Base-by-base conservation (phyloP, 805 yeast genomes). In the Ogataea haglerorum region DNA sequence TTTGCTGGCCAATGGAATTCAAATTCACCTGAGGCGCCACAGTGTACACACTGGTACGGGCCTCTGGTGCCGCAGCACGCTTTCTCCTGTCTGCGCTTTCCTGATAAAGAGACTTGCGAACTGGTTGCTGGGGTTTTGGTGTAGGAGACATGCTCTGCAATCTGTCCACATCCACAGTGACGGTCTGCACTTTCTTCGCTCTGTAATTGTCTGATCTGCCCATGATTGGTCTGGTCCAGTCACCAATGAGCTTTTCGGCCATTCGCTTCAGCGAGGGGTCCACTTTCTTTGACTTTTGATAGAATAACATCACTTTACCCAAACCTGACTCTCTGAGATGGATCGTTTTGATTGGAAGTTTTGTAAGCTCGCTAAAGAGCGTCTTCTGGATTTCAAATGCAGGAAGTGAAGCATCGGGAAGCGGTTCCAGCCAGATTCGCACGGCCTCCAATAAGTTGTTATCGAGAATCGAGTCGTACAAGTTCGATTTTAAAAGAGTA, bases 211-310 rank as follows among this genome's bases (percentile, higher is more conserved):
- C 98, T 3, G 95, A 83, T 46, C 95, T 83, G 52, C 95, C 95
- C 74, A 93, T 86, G 47, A 93, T 88, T 32, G 99, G 99, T 65
- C 99, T 78, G 7, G 97, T 91, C 99, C 99, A 93, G 61, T 89
- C 95, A 18, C 96, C 96, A 51, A 93, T 84, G 46, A 93, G 69
- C 58, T 80, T 80, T 58, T 93, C 98, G 5, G 96, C 98, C 28
- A 82, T 73, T 60, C 95, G 81, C 61, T 91, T 89, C 58, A 93
- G 75, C 31, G 76, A 70, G 24, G 88, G 84, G 63, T 95, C 97
- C 12, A 95, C 95, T 56, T 91, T 78, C 58, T 84, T 85, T 23
- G 93, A 81, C 57, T 89, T 78, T 58, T 91, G 96, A 65, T 93
- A 93, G 58, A 90, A 93, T n/a, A 91, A 73, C 52, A 93, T 76